These are phyloP conservation scores for Pseudogymnoascus sp. DNA, from an alignment of 2,329 filamentous ascomycete genomes.

Conservation along the genomic window DNA sequence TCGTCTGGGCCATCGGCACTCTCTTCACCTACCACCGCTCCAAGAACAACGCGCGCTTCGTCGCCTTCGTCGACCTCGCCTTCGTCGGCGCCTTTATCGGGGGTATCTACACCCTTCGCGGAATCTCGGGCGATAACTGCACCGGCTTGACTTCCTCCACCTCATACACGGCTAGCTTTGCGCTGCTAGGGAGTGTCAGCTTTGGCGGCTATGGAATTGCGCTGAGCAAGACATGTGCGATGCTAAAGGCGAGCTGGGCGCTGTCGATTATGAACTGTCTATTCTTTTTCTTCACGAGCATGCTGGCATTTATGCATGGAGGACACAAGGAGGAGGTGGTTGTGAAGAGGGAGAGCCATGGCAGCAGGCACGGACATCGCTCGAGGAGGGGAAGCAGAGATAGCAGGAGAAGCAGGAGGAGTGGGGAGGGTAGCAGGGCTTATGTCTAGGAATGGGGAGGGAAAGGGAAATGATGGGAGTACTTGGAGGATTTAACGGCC, in stretches of 20 bases:
- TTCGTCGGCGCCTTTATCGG: conserved; percentile 59
- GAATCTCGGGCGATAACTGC: conserved; percentile 60
- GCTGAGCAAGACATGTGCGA: conserved; percentile 71
- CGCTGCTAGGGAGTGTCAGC: conserved; percentile 50
- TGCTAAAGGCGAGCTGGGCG: conserved; percentile 87
- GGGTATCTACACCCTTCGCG: conserved; percentile 50
- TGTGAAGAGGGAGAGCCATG: conserved; percentile 20
- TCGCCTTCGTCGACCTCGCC: conserved; percentile 50
- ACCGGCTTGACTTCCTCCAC: conserved; percentile 39
- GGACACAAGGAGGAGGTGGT: conserved; percentile 20
- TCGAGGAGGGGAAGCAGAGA: conserved; percentile 22
- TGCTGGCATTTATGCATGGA: conserved; percentile 50
- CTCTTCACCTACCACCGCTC: conserved; percentile 60
- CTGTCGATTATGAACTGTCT: conserved; percentile 82
- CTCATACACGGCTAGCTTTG: conserved; percentile 50
- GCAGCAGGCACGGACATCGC: conserved; percentile 20
- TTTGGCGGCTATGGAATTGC: conserved; percentile 44
- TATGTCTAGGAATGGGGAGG: conserved; percentile 21
- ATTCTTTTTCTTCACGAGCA: conserved; percentile 69
- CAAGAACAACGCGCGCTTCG: conserved; percentile 51
- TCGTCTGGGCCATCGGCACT: conserved; percentile 56
- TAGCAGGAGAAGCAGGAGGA: conserved; percentile 20
- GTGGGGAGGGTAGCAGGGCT: conserved; percentile 22
- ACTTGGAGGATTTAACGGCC: background rate
- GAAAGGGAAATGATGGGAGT: background rate